phyloP scores from a whole-genome alignment of 2,329 filamentous ascomycete genomes.

The Chaetomiaceae sp. region DNA sequence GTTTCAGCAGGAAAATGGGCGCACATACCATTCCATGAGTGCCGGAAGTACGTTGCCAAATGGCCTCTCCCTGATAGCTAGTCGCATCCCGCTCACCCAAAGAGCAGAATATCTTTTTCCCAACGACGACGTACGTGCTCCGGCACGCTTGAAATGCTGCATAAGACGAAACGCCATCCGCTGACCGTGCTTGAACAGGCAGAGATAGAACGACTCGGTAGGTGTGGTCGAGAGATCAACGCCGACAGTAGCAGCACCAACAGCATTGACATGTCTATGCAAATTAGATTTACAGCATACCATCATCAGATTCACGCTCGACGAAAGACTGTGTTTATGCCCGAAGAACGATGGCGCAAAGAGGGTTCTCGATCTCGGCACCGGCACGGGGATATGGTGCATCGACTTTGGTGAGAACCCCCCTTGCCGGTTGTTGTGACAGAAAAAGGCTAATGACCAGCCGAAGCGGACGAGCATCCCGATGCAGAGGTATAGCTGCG shows the following conservation, averaged over 20 bases:
- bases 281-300: constrained; percentile 24
- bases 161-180: too few species aligned
- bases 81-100: not conserved
- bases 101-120: constrained; percentile 3
- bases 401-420: constrained; percentile 21
- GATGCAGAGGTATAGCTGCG: constrained; percentile 18
- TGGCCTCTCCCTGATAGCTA: too few species aligned
- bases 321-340: constrained; percentile 15
- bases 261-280: not conserved
- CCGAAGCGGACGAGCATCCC: constrained; percentile 17
- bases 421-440: not conserved
- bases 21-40: constrained; percentile 24
- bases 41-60: constrained; percentile 16
- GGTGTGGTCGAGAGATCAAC: not conserved
- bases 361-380: constrained; percentile 22
- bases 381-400: constrained; percentile 24
- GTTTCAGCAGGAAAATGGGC: constrained; percentile 22
- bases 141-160: too few species aligned
- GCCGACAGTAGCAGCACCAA: not conserved
- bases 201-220: not conserved
- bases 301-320: constrained; percentile 19
- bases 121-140: not conserved
- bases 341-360: constrained; percentile 20
- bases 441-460: not conserved
- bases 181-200: not conserved